Conservation (phyloP, 768 basidiomycete genomes). For the Pilatotrama ljubarskyi region DNA sequence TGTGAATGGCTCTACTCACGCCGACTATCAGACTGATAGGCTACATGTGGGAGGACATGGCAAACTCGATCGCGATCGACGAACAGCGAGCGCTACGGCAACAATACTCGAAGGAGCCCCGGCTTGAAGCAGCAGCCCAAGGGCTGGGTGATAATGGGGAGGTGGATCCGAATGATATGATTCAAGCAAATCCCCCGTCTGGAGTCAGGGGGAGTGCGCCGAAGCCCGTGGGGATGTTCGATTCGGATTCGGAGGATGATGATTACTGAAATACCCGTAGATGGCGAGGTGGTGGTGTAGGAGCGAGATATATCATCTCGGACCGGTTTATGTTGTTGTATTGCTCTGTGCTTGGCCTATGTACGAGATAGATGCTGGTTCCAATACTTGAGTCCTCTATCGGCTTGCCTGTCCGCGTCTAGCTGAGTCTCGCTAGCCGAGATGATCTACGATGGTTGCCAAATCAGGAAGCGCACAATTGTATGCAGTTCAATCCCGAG, state of each 20-base stretch:
- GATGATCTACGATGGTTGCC: constrained; percentile 14
- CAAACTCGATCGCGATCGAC: constrained; percentile 24
- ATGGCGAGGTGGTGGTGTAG: background rate
- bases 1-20: no score
- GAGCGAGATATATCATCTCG: no score
- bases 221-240: constrained; percentile 2
- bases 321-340: background rate
- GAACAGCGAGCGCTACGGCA: constrained; percentile 22
- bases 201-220: background rate
- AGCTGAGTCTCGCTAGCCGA: background rate
- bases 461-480: constrained; percentile 21
- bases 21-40: constrained; percentile 22
- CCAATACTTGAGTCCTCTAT: no score
- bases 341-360: no score
- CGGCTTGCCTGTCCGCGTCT: background rate
- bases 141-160: constrained; percentile 9
- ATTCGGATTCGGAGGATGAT: constrained; percentile 16
- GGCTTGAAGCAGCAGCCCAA: background rate
- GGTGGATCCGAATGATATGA: constrained; percentile 22
- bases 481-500: constrained; percentile 12
- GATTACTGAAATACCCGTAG: background rate
- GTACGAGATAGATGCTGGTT: background rate
- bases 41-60: constrained; percentile 27
- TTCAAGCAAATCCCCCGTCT: background rate
- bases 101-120: constrained; percentile 10